Conservation (phyloP, 257 asterid species). For the Ehretia macrophylla region DNA sequence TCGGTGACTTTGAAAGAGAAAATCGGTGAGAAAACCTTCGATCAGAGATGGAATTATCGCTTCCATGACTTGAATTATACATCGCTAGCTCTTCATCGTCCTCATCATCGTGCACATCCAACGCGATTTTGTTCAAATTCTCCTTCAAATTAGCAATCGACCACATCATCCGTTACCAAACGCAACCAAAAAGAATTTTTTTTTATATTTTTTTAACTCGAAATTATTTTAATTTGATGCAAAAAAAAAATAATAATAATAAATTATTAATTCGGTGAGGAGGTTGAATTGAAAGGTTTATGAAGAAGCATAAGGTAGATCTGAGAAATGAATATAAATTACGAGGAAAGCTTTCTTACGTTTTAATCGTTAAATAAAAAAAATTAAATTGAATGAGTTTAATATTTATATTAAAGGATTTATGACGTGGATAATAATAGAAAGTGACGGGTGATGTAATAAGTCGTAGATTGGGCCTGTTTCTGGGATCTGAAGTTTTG, state of each 20-base stretch:
- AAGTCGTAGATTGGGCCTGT: slow-evolving; percentile 9
- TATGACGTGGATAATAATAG: slow-evolving; percentile 13
- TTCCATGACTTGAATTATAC: slow-evolving; percentile 49
- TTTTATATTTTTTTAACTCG: no score
- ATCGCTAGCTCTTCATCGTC: slow-evolving; percentile 57
- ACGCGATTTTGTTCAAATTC: slow-evolving; percentile 78
- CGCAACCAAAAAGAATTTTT: neutral
- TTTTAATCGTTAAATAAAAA: neutral
- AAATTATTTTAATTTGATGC: no score
- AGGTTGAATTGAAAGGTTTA: slow-evolving; percentile 16
- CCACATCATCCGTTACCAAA: slow-evolving; percentile 59
- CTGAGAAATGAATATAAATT: slow-evolving; percentile 12
- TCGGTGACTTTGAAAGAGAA: slow-evolving; percentile 45
- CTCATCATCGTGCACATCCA: slow-evolving; percentile 68
- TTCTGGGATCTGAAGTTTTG: no score
- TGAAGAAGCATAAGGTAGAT: slow-evolving; percentile 37
- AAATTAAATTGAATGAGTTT: neutral
- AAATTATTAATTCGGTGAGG: slow-evolving; percentile 1
- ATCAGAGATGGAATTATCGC: slow-evolving; percentile 41
- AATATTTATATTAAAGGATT: neutral
- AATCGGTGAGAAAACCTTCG: slow-evolving; percentile 55
- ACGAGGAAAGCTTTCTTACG: slow-evolving; percentile 8
- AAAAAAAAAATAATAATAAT: no score
- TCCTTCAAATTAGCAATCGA: slow-evolving; percentile 89
- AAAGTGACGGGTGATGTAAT: slow-evolving; percentile 29